These are phyloP conservation scores for Tolypocladium paradoxum DNA, from an alignment of 2,329 filamentous ascomycete species.

Conservation along the genomic window DNA sequence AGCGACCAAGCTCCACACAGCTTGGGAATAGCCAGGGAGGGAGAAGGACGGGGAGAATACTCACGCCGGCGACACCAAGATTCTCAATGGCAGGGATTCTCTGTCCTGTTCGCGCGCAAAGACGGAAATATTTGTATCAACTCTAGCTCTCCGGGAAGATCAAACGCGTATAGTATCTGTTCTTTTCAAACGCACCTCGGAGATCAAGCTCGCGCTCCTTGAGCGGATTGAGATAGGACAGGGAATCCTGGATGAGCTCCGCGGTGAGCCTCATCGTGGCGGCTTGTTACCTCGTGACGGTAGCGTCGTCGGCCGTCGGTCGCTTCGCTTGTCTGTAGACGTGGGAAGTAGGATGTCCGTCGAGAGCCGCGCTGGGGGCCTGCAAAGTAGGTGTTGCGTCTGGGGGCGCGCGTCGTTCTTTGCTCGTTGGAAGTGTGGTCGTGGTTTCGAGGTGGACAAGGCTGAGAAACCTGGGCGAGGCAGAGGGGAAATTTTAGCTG, in stretches of 20 bases:
- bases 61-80: slow-evolving; percentile 82
- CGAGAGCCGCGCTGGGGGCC: not conserved
- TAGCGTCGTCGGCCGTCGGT: not conserved
- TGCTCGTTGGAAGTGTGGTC: not conserved
- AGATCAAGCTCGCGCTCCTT: slow-evolving; percentile 99
- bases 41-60: slow-evolving; percentile 23
- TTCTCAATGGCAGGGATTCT: slow-evolving; percentile 98
- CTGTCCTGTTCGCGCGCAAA: slow-evolving; percentile 62
- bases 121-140: slow-evolving; percentile 59
- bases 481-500: slow-evolving; percentile 22
- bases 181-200: slow-evolving; percentile 94
- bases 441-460: slow-evolving; percentile 10
- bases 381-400: not conserved
- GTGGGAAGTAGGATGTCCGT: not conserved
- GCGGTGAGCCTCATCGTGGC: slow-evolving; percentile 81
- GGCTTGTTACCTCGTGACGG: not conserved
- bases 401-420: too few species aligned
- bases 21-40: not conserved
- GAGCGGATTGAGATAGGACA: slow-evolving; percentile 96
- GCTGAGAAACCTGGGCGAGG: slow-evolving; percentile 19
- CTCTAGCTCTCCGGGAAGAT: slow-evolving; percentile 40
- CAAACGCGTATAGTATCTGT: slow-evolving; percentile 77
- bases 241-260: slow-evolving; percentile 86
- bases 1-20: not conserved
- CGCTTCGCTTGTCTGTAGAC: not conserved